Evolutionary conservation across 306 rosid genomes (phyloP), one percentile per base, ranked within the genome.

Genomic region (Parietaria judaica): DNA sequence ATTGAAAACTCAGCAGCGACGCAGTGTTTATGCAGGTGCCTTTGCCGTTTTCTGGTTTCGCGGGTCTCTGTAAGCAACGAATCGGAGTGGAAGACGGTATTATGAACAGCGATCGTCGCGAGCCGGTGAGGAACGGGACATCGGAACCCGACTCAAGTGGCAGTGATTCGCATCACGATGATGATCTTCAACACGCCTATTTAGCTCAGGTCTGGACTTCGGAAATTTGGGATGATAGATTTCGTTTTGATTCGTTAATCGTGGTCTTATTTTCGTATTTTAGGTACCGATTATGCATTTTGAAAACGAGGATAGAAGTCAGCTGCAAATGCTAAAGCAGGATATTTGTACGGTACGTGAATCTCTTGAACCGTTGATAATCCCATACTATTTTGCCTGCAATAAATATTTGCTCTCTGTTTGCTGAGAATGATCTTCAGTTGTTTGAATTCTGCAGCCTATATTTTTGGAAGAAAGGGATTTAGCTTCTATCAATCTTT

Each of bases 191-290:
- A 66, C 90, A 82, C 82, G 70, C 84, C 75, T 94, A 88, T 78
- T 83, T 94, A 79, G 99, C 99, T 0, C 99, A 94, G 99, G 99
- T 94, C 63, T 51, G 61, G 62, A 64, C 51, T 72, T 67, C 59
- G 34, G 58, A 14, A 39, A 47, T 57, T 48, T 56, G 53, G 61
- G 53, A 53, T 69, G 36, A 68, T 70, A 68, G 11, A 48, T 11
- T 31, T 11, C 35, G 14, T 68, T 0, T 56, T 57, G 66, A 1
- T 49, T 49, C 10, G 15, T 10, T 49, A 49, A 49, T 9, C 53
- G 10, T 49, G 9, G 14, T 49, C 3, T 49, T 4, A 49, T n/a
- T 49, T n/a, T 49, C 53, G 6, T 7, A 10, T 49, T 49, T 72
- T 70, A 94, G 99, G 89, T 84, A 31, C 83, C 97, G n/a, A 79